A percentile compares a stretch with the other conserved stretches of the same genome.
These are phyloP conservation scores for Aspergillus sp. DNA, from an alignment of 2,329 filamentous ascomycete species.

Conservation along the genomic window DNA sequence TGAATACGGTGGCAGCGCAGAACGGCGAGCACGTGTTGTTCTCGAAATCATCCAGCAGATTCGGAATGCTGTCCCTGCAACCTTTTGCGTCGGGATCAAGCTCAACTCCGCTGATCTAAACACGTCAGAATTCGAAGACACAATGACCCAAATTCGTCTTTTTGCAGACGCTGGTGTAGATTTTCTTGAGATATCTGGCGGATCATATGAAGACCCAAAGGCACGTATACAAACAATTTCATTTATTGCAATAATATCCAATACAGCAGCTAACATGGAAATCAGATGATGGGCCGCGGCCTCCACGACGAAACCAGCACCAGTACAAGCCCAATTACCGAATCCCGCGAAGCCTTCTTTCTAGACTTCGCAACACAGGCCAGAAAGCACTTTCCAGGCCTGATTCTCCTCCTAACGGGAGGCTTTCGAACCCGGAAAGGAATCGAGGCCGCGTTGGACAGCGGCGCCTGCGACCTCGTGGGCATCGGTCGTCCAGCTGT, in stretches of 20 bases:
- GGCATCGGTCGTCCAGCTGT: constrained; percentile 45
- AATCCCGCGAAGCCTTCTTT: constrained; percentile 62
- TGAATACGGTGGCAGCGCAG: constrained; percentile 42
- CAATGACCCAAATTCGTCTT: constrained; percentile 58
- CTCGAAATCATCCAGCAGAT: constrained; percentile 40
- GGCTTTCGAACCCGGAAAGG: constrained; percentile 54
- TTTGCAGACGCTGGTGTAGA: constrained; percentile 48
- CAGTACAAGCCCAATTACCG: not conserved
- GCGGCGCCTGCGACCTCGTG: constrained; percentile 45
- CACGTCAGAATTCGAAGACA: constrained; percentile 36
- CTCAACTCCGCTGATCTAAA: constrained; percentile 45
- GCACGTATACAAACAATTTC: constrained; percentile 15
- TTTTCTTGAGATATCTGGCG: constrained; percentile 66
- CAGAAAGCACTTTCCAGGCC: constrained; percentile 40
- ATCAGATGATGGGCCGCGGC: constrained; percentile 2
- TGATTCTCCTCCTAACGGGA: constrained; percentile 56
- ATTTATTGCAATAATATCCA: not conserved
- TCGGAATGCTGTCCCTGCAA: constrained; percentile 33
- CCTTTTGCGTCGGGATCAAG: constrained; percentile 45
- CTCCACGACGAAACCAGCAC: not conserved
- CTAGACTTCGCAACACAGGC: constrained; percentile 57
- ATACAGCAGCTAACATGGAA: constrained; percentile 17
- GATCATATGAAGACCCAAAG: constrained; percentile 53
- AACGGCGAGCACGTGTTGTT: constrained; percentile 41
- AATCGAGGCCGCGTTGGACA: constrained; percentile 47